A percentile compares a stretch with the other conserved stretches of the same genome.
phyloP scores from a whole-genome alignment of 176 grass and related monocot genomes.

The Aegilops sharonensis region DNA sequence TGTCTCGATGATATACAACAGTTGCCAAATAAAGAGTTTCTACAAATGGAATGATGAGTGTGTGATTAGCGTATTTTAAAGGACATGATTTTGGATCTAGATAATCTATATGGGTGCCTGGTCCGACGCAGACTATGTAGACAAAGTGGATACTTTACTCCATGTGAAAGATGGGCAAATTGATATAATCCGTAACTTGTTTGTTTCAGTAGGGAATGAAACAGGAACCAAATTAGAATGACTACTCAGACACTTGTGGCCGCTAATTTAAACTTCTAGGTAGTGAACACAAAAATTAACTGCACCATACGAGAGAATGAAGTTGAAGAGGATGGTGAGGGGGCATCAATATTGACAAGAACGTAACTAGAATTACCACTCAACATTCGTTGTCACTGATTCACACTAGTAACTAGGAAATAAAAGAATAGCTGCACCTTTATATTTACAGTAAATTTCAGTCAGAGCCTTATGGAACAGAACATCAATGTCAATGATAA shows the following conservation, averaged over 20 bases:
- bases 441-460: background rate
- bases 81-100: conserved; percentile 3
- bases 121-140: background rate
- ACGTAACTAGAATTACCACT: background rate
- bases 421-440: background rate
- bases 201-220: conserved; percentile 2
- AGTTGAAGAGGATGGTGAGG: background rate
- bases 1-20: background rate
- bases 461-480: background rate
- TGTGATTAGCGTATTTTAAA: background rate
- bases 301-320: background rate
- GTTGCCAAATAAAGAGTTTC: background rate
- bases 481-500: background rate
- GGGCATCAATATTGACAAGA: background rate
- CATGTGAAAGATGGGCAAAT: background rate
- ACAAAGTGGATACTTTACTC: background rate
- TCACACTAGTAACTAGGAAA: background rate
- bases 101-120: background rate
- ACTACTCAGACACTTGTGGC: background rate
- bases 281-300: background rate
- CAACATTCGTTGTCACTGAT: background rate
- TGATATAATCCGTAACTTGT: background rate
- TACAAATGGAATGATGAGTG: background rate
- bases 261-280: conserved; percentile 1
- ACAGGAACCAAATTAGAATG: background rate